These are phyloP conservation scores for Coemansia furcata DNA, from an alignment of 192 early-diverging fungal genomes.

Conservation along the genomic window DNA sequence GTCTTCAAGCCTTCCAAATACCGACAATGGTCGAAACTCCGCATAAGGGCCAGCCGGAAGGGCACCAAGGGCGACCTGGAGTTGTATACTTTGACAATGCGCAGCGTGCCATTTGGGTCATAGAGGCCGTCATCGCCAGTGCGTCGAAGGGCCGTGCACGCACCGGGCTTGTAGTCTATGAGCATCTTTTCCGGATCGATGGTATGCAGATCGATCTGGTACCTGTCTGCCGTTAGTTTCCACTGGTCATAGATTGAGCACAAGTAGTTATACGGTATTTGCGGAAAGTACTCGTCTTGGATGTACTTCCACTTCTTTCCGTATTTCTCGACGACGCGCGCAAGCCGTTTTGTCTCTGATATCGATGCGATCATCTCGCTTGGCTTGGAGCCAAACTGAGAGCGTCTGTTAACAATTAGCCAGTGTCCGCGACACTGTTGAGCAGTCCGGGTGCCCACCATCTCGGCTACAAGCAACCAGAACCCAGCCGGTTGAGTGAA, in stretches of 20 bases:
- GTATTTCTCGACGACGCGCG: background rate
- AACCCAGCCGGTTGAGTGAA: slow-evolving; percentile 2
- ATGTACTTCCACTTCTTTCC: slow-evolving; percentile 10
- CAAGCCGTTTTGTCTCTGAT: background rate
- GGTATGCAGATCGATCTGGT: background rate
- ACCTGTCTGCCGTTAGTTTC: background rate
- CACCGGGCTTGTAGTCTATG: slow-evolving; percentile 2
- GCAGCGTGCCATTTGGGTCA: slow-evolving; percentile 3
- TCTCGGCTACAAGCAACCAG: slow-evolving; percentile 1
- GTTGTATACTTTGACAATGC: background rate
- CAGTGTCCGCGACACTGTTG: slow-evolving; percentile 3
- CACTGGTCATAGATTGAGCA: background rate
- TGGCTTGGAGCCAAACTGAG: background rate
- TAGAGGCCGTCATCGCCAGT: slow-evolving; percentile 7
- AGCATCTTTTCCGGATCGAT: slow-evolving; percentile 5
- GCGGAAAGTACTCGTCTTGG: background rate
- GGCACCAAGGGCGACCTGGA: background rate
- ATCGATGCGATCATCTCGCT: background rate
- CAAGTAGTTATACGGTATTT: background rate
- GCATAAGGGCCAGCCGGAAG: background rate
- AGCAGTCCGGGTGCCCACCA: slow-evolving; percentile 7
- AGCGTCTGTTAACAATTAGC: background rate
- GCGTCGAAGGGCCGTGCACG: slow-evolving; percentile 1
- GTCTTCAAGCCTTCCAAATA: background rate
- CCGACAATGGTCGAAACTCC: background rate